phyloP scores from a whole-genome alignment of 345 rosid genomes.

The Salix udensis region DNA sequence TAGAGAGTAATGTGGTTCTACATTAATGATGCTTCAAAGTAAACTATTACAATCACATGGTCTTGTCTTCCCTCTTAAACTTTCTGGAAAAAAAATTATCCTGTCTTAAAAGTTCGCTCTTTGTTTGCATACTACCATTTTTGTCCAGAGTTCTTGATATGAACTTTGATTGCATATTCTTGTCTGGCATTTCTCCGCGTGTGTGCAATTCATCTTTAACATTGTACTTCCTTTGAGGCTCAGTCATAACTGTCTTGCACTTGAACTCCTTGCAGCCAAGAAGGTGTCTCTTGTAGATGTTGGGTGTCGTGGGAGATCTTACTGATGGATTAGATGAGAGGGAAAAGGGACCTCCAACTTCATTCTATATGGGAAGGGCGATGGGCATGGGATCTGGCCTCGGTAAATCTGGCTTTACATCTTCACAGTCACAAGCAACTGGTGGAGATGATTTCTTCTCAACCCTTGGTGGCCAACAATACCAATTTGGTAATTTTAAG shows the following conservation, averaged over 20 bases:
- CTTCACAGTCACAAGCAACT: slow-evolving; percentile 28
- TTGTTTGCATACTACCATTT: background rate
- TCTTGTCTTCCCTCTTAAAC: no score
- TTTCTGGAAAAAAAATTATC: no score
- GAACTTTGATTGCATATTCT: background rate
- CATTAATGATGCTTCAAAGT: no score
- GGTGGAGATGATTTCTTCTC: slow-evolving; percentile 66
- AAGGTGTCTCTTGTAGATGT: slow-evolving; percentile 82
- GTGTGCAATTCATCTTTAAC: background rate
- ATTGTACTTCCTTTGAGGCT: background rate
- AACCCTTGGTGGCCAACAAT: slow-evolving; percentile 52
- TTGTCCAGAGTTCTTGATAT: background rate
- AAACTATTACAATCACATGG: no score
- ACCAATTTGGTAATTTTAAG: slow-evolving; percentile 61
- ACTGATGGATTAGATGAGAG: slow-evolving; percentile 51
- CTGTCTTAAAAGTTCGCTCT: no score
- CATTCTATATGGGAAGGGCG: slow-evolving; percentile 81
- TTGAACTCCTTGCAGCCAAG: slow-evolving; percentile 65
- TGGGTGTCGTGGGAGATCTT: slow-evolving; percentile 79
- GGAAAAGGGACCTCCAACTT: slow-evolving; percentile 55
- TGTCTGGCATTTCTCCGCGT: background rate
- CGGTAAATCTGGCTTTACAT: slow-evolving; percentile 51
- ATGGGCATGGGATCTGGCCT: slow-evolving; percentile 85
- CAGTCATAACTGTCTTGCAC: background rate
- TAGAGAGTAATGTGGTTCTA: no score